Evolutionary conservation across 345 rosid species (phyloP).

Genomic region (Camelina neglecta): DNA sequence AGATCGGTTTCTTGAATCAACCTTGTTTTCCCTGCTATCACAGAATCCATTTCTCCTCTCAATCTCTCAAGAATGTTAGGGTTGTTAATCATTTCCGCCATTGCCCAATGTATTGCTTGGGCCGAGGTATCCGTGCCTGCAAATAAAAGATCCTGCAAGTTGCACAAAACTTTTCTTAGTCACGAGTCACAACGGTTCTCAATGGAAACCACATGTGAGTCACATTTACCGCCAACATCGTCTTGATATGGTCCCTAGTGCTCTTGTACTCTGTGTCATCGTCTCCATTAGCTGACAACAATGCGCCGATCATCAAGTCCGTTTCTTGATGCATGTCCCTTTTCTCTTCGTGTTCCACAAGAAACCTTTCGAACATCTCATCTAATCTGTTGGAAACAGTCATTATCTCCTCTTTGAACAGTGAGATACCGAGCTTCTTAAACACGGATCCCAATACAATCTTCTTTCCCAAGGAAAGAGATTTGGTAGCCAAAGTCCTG

Average conservation of each 20-base stretch:
- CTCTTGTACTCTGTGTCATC: slow-evolving; percentile 58
- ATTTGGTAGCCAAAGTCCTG: neutral
- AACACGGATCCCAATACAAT: neutral
- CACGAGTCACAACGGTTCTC: neutral
- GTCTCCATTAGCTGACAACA: slow-evolving; percentile 59
- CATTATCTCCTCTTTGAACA: neutral
- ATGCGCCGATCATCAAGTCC: slow-evolving; percentile 54
- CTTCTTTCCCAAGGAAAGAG: neutral
- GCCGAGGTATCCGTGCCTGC: slow-evolving; percentile 64
- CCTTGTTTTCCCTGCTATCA: slow-evolving; percentile 50
- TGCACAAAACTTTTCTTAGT: neutral
- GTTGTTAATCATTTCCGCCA: slow-evolving; percentile 63
- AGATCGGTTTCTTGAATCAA: slow-evolving; percentile 63
- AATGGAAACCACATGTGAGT: neutral
- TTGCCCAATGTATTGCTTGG: slow-evolving; percentile 56
- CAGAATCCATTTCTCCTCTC: slow-evolving; percentile 55
- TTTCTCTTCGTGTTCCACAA: slow-evolving; percentile 41
- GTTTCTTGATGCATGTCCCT: slow-evolving; percentile 4
- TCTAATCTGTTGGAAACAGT: slow-evolving; percentile 7
- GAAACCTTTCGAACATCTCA: neutral
- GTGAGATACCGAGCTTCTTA: neutral
- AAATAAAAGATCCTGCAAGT: slow-evolving; percentile 55
- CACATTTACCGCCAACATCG: slow-evolving; percentile 57
- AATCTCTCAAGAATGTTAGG: slow-evolving; percentile 54
- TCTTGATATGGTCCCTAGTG: slow-evolving; percentile 64